A percentile compares a stretch with the other conserved stretches of the same genome.
phyloP scores from a whole-genome alignment of 768 basidiomycete genomes.

The Suillus alpinus region DNA sequence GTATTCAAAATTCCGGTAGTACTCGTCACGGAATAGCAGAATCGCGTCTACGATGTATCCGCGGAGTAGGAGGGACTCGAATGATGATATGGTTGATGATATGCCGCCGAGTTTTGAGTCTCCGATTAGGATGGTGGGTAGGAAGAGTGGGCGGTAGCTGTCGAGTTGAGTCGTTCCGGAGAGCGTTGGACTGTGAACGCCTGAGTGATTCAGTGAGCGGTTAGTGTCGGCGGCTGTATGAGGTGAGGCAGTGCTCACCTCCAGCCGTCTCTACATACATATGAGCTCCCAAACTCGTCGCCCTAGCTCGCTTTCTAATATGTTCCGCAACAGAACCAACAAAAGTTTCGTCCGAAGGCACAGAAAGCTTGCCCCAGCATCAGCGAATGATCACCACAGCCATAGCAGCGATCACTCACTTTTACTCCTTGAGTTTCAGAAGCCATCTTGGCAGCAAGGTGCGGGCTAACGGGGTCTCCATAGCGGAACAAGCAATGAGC shows the following conservation, averaged over 20 bases:
- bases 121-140: conserved; percentile 85
- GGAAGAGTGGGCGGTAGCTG: conserved; percentile 79
- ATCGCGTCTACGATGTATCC: conserved; percentile 88
- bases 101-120: conserved; percentile 93
- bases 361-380: conserved; percentile 21
- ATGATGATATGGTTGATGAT: conserved; percentile 87
- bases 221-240: neutral
- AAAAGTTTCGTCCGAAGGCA: conserved; percentile 64
- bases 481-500: conserved; percentile 80
- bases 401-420: conserved; percentile 21
- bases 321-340: conserved; percentile 61
- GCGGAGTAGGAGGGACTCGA: conserved; percentile 86
- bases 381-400: conserved; percentile 4
- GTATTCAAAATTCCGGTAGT: conserved; percentile 88
- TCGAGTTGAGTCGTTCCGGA: conserved; percentile 84
- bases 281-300: conserved; percentile 36
- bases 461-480: conserved; percentile 89
- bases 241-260: conserved; percentile 53
- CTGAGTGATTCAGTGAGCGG: conserved; percentile 36
- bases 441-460: conserved; percentile 71
- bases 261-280: conserved; percentile 95
- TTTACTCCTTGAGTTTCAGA: conserved; percentile 26
- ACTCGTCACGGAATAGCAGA: conserved; percentile 78
- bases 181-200: conserved; percentile 87
- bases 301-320: conserved; percentile 51